Percentiles rank a stretch among this genome's conserved stretches.
phyloP scores from a whole-genome alignment of 1,139 yeast species.

The Geotrichum reessii region DNA sequence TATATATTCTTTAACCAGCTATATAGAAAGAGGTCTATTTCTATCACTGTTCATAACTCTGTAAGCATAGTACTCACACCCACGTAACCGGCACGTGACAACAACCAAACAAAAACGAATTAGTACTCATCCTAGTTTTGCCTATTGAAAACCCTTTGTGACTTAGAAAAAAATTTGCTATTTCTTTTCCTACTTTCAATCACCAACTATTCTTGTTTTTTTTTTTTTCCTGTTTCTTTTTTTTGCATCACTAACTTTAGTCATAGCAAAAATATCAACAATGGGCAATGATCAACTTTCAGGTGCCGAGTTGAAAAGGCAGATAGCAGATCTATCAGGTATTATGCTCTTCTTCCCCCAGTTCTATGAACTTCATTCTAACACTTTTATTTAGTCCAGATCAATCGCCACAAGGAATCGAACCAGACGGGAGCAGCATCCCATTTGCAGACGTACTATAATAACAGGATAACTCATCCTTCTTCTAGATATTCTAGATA shows the following conservation, averaged over 20 bases:
- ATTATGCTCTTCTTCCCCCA: neutral
- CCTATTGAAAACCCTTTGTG: no score
- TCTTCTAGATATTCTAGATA: neutral
- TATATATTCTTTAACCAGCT: no score
- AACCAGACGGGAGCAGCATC: neutral
- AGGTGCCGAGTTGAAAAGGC: slow-evolving; percentile 16
- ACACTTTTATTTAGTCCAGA: slow-evolving; percentile 12
- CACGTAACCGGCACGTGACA: no score
- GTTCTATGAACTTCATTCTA: neutral
- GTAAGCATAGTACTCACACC: no score
- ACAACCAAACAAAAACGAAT: no score
- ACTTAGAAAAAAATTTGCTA: neutral
- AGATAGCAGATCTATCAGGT: slow-evolving; percentile 18
- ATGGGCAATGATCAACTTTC: slow-evolving; percentile 1
- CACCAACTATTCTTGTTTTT: neutral
- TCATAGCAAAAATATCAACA: neutral
- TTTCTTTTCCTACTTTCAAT: neutral
- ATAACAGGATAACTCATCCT: neutral
- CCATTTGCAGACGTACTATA: neutral
- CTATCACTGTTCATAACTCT: no score
- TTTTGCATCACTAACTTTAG: neutral
- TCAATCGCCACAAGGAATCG: slow-evolving; percentile 11
- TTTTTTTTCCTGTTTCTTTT: neutral
- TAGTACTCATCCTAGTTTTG: no score
- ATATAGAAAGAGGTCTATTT: no score